Evolutionary conservation across 345 rosid genomes (phyloP), one percentile per base, ranked within the genome.

Genomic region (Hypericum androsaemum): DNA sequence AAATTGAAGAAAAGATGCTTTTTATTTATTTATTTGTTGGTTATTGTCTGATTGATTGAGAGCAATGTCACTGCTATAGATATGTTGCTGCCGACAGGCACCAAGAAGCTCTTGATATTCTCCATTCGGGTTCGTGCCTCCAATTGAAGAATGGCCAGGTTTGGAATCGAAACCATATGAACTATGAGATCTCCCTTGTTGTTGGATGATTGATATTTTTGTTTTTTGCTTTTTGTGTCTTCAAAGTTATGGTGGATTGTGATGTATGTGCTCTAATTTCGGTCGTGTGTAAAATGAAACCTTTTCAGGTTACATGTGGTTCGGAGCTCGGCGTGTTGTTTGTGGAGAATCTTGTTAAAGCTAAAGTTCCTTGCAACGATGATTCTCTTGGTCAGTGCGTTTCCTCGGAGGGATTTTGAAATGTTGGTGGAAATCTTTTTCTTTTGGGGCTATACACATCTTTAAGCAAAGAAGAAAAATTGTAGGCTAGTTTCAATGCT

Each of bases 281-380:
- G 7, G 64, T 40, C 6, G 39, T 14, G 50, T 40, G 50, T 12
- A 36, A 48, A 40, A 40, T 17, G 37, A 15, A 39, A 47, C 3
- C 51, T 44, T 58, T 71, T 71, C 84, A 92, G 97, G 69, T 92
- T 49, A 85, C 80, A 41, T 92, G 97, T 64, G 98, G 97, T 39
- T 86, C 95, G 0, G 94, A 92, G 69, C 95, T 92, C 66, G 88
- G 85, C 60, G 62, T 76, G 7, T 56, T 80, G 69, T 81, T 81
- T 41, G 85, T 85, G 16, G 97, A 85, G 64, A 72, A 80, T 5
- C 83, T 92, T 53, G 80, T 72, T 46, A 92, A 88, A 65, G 94
- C 80, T 54, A 83, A 77, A 66, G 60, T 75, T 67, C 74, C 87
- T 39, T 88, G 75, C 59, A 71, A 80, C 38, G 80, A 80, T 51